Percentiles rank a stretch among this genome's conserved stretches.
Evolutionary conservation across 2,329 filamentous ascomycete genomes (phyloP).

Genomic region (Alternaria sp.): DNA sequence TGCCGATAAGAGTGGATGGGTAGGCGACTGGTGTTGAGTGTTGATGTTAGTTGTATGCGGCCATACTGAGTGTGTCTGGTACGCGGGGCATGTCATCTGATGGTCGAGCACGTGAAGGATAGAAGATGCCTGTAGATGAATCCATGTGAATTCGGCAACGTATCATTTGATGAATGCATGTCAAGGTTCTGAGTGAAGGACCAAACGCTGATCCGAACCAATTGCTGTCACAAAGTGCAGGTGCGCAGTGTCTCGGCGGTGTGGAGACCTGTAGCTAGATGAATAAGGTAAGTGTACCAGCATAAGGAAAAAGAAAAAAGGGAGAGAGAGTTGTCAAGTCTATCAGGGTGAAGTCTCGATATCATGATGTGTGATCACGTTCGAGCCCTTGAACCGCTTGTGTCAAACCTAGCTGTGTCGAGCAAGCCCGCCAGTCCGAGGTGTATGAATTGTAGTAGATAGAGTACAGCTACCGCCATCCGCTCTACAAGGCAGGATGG

Average conservation of each 20-base stretch:
- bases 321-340: conserved; percentile 18
- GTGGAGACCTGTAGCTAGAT: conserved; percentile 23
- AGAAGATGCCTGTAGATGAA: conserved; percentile 30
- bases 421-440: conserved; percentile 29
- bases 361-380: conserved; percentile 49
- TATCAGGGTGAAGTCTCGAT: conserved; percentile 45
- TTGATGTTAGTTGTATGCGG: conserved; percentile 21
- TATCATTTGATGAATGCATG: conserved; percentile 26
- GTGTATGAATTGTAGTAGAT: conserved; percentile 36
- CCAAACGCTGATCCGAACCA: conserved; percentile 30
- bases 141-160: conserved; percentile 29
- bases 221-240: conserved; percentile 26
- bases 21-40: conserved; percentile 34
- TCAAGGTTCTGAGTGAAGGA: conserved; percentile 29
- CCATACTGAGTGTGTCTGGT: conserved; percentile 13
- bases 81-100: conserved; percentile 16
- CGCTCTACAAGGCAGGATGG: conserved; percentile 44
- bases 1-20: conserved; percentile 31
- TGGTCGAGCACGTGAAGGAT: conserved; percentile 24
- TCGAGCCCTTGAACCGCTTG: conserved; percentile 45
- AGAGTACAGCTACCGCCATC: conserved; percentile 49
- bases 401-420: conserved; percentile 40
- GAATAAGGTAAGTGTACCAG: conserved; percentile 24
- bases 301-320: conserved; percentile 6
- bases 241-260: neutral